phyloP scores from a whole-genome alignment of 2,329 filamentous ascomycete species.

The Sporothrix euskadiensis region DNA sequence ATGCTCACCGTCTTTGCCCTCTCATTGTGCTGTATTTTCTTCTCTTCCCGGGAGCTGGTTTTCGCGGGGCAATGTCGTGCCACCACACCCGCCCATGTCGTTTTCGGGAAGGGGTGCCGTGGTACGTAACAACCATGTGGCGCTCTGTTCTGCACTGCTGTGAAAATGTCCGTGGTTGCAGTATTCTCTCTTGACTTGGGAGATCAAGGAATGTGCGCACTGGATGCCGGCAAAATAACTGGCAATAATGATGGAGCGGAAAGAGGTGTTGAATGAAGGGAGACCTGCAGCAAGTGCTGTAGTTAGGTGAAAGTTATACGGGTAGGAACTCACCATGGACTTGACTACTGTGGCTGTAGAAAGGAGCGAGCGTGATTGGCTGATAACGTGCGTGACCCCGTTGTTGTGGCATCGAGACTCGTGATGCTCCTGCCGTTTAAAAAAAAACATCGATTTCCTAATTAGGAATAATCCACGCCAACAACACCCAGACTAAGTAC shows the following conservation, averaged over 20 bases:
- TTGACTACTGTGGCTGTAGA: background rate
- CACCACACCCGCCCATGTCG: background rate
- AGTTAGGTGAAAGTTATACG: background rate
- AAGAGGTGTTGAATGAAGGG: background rate
- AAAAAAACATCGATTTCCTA: background rate
- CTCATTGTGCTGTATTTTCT: background rate
- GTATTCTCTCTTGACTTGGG: background rate
- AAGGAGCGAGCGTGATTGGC: background rate
- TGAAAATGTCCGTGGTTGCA: background rate
- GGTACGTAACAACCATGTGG: slow-evolving; percentile 2
- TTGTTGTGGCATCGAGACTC: background rate
- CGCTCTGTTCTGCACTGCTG: background rate
- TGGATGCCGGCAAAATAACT: background rate
- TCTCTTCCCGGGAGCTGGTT: slow-evolving; percentile 14
- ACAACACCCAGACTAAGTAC: background rate
- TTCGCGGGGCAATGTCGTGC: slow-evolving; percentile 17
- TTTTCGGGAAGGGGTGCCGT: background rate
- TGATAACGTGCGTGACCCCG: background rate
- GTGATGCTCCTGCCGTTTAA: background rate
- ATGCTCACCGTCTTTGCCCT: background rate
- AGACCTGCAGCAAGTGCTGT: background rate
- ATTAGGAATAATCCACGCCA: background rate
- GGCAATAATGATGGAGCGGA: background rate
- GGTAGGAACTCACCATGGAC: background rate
- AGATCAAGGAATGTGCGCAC: background rate